phyloP scores from a whole-genome alignment of 306 rosid species.

The Sicyos baderoa region DNA sequence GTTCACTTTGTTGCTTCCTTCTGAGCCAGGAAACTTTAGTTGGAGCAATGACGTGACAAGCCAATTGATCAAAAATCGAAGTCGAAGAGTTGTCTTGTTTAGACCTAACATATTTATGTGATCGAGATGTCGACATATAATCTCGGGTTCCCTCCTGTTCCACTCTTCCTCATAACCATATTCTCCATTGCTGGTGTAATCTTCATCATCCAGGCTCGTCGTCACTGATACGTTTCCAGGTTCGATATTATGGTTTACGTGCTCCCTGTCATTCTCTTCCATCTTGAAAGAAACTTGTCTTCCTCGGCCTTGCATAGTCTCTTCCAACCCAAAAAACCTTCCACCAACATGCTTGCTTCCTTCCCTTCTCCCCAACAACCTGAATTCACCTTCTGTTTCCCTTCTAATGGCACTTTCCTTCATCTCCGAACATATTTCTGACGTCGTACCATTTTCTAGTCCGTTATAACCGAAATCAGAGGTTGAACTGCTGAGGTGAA shows the following conservation, averaged over 20 bases:
- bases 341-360: conserved; percentile 57
- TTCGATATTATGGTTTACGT: conserved; percentile 32
- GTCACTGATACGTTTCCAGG: conserved; percentile 56
- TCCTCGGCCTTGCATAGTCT: conserved; percentile 43
- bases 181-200: conserved; percentile 62
- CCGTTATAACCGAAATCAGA: conserved; percentile 32
- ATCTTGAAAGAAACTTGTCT: conserved; percentile 74
- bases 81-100: conserved; percentile 76
- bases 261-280: conserved; percentile 65
- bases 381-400: conserved; percentile 94
- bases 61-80: conserved; percentile 88
- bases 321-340: conserved; percentile 74
- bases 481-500: conserved; percentile 32
- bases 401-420: conserved; percentile 94
- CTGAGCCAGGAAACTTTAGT: conserved; percentile 50
- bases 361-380: conserved; percentile 80
- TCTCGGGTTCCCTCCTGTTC: conserved; percentile 61
- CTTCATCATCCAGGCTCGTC: conserved; percentile 68
- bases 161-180: conserved; percentile 52
- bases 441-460: too few species aligned
- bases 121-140: conserved; percentile 73
- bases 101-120: conserved; percentile 84
- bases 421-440: conserved; percentile 41
- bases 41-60: conserved; percentile 83
- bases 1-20: conserved; percentile 37